Percentiles rank a stretch among this genome's conserved stretches.
Evolutionary conservation across 495 filamentous ascomycete species (phyloP).

Genomic region (Talaromyces proteolyticus): DNA sequence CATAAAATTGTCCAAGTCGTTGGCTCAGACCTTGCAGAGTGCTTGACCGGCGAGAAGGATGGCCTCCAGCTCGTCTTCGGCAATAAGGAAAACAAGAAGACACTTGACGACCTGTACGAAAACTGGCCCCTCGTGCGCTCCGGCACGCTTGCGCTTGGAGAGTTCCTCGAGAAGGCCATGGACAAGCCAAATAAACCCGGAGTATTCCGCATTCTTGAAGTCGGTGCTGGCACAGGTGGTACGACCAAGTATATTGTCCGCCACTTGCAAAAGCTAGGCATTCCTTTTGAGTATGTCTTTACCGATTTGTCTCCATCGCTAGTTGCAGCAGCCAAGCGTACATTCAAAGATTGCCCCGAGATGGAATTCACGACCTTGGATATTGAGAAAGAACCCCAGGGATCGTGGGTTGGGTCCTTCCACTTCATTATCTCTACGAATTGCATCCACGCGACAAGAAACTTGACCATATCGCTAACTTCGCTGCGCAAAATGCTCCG

Average conservation of each 20-base stretch:
- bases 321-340: conserved; percentile 21
- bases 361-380: conserved; percentile 25
- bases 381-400: conserved; percentile 22
- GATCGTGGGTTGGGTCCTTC: conserved; percentile 12
- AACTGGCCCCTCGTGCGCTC: conserved; percentile 34
- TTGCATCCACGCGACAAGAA: conserved; percentile 37
- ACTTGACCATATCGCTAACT: conserved; percentile 15
- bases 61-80: conserved; percentile 41
- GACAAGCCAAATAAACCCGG: conserved; percentile 9
- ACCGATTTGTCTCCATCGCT: conserved; percentile 33
- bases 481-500: conserved; percentile 25
- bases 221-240: conserved; percentile 34
- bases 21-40: conserved; percentile 33
- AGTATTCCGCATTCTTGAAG: conserved; percentile 23
- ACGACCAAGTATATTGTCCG: conserved; percentile 26
- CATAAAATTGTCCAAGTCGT: conserved; percentile 37
- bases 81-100: conserved; percentile 33
- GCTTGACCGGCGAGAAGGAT: conserved; percentile 36
- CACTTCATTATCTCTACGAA: conserved; percentile 34
- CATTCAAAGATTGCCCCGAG: conserved; percentile 15
- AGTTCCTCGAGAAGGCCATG: conserved; percentile 30
- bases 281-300: conserved; percentile 32
- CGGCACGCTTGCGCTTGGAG: conserved; percentile 33
- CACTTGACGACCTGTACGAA: conserved; percentile 39
- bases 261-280: conserved; percentile 10